Percentiles rank a stretch among this genome's conserved stretches.
Evolutionary conservation across 192 early-diverging fungal species (phyloP).

Genomic region (Coemansia sp.): DNA sequence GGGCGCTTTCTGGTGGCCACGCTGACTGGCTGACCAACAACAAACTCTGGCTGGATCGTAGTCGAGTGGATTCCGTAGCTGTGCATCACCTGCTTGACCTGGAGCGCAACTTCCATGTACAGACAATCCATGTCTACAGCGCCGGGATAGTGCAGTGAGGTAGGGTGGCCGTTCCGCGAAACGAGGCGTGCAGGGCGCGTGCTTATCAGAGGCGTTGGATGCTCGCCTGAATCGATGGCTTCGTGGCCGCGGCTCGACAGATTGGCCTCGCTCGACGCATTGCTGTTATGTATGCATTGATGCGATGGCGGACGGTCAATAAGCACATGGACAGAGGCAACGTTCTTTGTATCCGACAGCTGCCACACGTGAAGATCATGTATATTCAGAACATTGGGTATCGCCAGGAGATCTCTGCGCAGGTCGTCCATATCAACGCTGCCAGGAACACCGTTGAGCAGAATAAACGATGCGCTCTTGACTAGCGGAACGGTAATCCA

Average conservation of each 20-base stretch:
- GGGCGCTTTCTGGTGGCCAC: constrained; percentile 26
- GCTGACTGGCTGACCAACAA: constrained; percentile 47
- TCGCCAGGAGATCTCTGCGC: constrained; percentile 60
- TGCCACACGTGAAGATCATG: constrained; percentile 96
- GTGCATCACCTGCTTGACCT: constrained; percentile 79
- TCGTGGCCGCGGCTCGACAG: constrained; percentile 8
- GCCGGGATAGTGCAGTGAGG: constrained; percentile 17
- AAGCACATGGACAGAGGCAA: constrained; percentile 82
- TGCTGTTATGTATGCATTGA: constrained; percentile 52
- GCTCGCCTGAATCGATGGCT: constrained; percentile 11
- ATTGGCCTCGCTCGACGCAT: constrained; percentile 30
- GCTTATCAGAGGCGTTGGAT: background rate
- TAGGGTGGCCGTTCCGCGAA: constrained; percentile 20
- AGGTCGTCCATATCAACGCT: constrained; percentile 66
- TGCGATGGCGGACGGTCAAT: constrained; percentile 56
- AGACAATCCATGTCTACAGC: constrained; percentile 52
- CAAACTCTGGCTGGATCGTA: constrained; percentile 91
- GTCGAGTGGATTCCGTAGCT: constrained; percentile 80
- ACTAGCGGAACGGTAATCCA: constrained; percentile 62
- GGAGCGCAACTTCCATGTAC: constrained; percentile 72
- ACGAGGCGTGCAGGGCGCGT: constrained; percentile 32
- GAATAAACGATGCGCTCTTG: constrained; percentile 69
- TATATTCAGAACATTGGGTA: constrained; percentile 68
- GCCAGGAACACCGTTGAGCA: constrained; percentile 80
- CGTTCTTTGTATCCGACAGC: constrained; percentile 77